These are phyloP conservation scores for Dipodascus geniculatus DNA, from an alignment of 805 yeast genomes.

Conservation along the genomic window DNA sequence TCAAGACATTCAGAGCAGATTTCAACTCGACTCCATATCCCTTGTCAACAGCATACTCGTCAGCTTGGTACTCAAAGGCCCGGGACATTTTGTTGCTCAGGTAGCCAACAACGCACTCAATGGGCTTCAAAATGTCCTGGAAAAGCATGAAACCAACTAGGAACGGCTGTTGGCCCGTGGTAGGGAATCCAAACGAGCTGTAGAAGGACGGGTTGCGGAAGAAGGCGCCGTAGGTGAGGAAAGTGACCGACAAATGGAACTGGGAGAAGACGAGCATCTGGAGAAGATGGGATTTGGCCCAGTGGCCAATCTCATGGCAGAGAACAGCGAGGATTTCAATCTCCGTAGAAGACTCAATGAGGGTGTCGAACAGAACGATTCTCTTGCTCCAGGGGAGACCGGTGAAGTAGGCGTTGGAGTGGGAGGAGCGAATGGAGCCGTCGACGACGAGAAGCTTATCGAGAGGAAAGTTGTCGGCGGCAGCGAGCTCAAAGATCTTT, in stretches of 20 bases:
- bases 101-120: conserved; percentile 59
- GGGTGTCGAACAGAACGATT: conserved; percentile 86
- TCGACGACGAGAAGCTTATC: conserved; percentile 79
- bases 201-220: conserved; percentile 70
- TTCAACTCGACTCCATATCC: conserved; percentile 64
- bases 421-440: conserved; percentile 94
- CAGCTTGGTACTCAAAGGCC: conserved; percentile 89
- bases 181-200: conserved; percentile 61
- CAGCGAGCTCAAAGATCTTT: conserved; percentile 71
- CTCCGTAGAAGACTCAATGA: conserved; percentile 65
- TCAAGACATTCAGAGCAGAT: conserved; percentile 60
- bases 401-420: conserved; percentile 91
- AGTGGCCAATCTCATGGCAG: conserved; percentile 98
- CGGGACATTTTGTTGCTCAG: conserved; percentile 62
- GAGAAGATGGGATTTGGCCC: conserved; percentile 86
- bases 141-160: conserved; percentile 75
- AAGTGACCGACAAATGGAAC: conserved; percentile 48
- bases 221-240: conserved; percentile 68
- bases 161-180: conserved; percentile 47
- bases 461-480: conserved; percentile 70
- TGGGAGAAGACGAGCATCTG: conserved; percentile 58
- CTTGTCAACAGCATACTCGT: conserved; percentile 63
- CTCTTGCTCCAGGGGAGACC: conserved; percentile 97
- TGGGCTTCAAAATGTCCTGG: conserved; percentile 65
- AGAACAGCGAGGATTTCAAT: conserved; percentile 85